These are phyloP conservation scores for Houttuynia cordata DNA, from an alignment of 164 flowering plant species.

Conservation along the genomic window DNA sequence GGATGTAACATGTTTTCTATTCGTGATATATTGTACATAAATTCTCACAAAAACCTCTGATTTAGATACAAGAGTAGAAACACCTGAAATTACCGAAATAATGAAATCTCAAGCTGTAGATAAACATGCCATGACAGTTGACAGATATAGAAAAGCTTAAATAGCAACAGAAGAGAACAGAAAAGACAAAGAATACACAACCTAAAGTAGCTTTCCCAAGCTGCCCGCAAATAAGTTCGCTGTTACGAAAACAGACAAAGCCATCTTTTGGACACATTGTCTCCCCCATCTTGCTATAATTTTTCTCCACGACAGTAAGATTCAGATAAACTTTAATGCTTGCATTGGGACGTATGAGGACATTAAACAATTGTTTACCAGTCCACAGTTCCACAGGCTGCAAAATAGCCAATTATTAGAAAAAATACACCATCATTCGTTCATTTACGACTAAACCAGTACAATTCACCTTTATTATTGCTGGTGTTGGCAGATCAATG, in stretches of 20 bases:
- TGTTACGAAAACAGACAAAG: slow-evolving; percentile 85
- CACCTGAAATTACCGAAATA: too few relatives aligned
- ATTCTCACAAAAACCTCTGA: too few relatives aligned
- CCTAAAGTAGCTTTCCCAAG: slow-evolving; percentile 95
- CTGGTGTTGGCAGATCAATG: slow-evolving; percentile 88
- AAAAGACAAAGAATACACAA: slow-evolving; percentile 10
- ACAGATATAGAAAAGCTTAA: not conserved
- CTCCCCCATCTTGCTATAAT: slow-evolving; percentile 34
- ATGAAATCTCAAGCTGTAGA: not conserved
- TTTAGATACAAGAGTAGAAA: too few relatives aligned
- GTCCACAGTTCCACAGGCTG: slow-evolving; percentile 99
- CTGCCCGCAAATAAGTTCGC: slow-evolving; percentile 89
- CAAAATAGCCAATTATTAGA: slow-evolving; percentile 4
- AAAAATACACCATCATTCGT: not conserved
- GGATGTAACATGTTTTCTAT: too few relatives aligned
- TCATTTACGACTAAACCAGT: not conserved
- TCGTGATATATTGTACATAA: too few relatives aligned
- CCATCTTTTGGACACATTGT: slow-evolving; percentile 91
- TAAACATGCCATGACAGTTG: not conserved
- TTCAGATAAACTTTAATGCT: slow-evolving; percentile 64
- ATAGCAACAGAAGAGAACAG: not conserved
- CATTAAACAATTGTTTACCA: slow-evolving; percentile 82
- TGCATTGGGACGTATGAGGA: slow-evolving; percentile 76
- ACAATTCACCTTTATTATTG: slow-evolving; percentile 57
- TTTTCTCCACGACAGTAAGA: slow-evolving; percentile 64